phyloP scores from a whole-genome alignment of 2,329 filamentous ascomycete genomes.

The Beauveria caledonica region DNA sequence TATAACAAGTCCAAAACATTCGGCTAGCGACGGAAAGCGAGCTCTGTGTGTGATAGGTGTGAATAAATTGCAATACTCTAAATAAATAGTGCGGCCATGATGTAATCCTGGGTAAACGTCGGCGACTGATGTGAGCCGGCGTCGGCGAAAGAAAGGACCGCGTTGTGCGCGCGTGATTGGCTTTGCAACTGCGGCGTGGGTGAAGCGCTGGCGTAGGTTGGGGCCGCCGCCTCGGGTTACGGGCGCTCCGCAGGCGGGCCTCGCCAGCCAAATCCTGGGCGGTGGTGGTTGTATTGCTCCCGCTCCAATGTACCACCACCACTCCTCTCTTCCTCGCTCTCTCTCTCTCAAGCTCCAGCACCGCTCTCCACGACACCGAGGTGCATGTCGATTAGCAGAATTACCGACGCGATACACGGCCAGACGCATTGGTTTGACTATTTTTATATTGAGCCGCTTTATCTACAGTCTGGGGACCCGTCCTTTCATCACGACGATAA shows the following conservation, averaged over 20 bases:
- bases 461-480: neutral
- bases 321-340: neutral
- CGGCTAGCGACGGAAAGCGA: neutral
- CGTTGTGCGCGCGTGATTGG: conserved; percentile 11
- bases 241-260: conserved; percentile 3
- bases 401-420: neutral
- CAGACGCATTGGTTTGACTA: neutral
- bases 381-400: neutral
- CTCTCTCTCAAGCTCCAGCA: neutral
- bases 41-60: neutral
- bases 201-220: neutral
- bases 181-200: neutral
- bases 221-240: neutral
- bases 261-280: neutral
- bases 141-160: conserved; percentile 14
- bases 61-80: too few species aligned
- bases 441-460: neutral
- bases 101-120: conserved; percentile 11
- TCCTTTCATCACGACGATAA: neutral
- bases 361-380: neutral
- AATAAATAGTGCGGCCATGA: neutral
- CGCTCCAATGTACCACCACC: neutral
- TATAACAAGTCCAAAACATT: neutral
- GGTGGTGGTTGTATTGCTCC: neutral
- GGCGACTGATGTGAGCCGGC: neutral